phyloP scores from a whole-genome alignment of 2,329 filamentous ascomycete genomes.

The Fusarium nurragi region DNA sequence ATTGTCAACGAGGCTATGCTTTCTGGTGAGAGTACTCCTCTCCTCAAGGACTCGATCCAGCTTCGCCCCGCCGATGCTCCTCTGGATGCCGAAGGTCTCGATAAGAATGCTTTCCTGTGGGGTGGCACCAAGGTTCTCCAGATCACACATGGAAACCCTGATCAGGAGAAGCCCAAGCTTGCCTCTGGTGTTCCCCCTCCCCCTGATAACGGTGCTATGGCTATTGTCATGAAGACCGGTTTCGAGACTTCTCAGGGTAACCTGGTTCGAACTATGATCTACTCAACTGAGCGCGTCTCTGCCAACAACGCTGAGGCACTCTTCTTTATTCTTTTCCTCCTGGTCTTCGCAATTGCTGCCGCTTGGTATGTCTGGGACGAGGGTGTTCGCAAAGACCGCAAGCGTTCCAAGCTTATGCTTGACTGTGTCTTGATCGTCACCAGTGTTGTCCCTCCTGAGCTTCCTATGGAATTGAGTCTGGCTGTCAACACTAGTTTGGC shows the following conservation, averaged over 20 bases:
- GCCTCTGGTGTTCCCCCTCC: constrained; percentile 82
- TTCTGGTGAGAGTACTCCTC: constrained; percentile 95
- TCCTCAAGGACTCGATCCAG: constrained; percentile 95
- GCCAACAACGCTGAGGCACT: constrained; percentile 96
- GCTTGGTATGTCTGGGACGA: constrained; percentile 99
- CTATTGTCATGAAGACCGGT: constrained; percentile 94
- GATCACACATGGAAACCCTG: constrained; percentile 84
- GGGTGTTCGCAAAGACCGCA: constrained; percentile 91
- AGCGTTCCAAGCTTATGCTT: constrained; percentile 94
- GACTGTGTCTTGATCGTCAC: constrained; percentile 98
- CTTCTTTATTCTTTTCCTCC: constrained; percentile 96
- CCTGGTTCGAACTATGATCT: constrained; percentile 98
- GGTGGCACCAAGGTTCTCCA: constrained; percentile 98
- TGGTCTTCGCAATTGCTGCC: constrained; percentile 94
- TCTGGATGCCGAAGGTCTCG: constrained; percentile 88
- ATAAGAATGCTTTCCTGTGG: constrained; percentile 97
- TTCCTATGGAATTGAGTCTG: constrained; percentile 97
- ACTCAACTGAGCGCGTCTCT: constrained; percentile 98
- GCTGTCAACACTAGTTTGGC: constrained; percentile 98
- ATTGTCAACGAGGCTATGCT: constrained; percentile 99
- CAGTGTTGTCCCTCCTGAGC: constrained; percentile 96
- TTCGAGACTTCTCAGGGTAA: constrained; percentile 99
- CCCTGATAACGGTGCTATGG: constrained; percentile 93
- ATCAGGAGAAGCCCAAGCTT: constrained; percentile 76
- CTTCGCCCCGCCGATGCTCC: constrained; percentile 82